phyloP scores from a whole-genome alignment of 2,329 filamentous ascomycete species.

The Apiospora malaysiana region DNA sequence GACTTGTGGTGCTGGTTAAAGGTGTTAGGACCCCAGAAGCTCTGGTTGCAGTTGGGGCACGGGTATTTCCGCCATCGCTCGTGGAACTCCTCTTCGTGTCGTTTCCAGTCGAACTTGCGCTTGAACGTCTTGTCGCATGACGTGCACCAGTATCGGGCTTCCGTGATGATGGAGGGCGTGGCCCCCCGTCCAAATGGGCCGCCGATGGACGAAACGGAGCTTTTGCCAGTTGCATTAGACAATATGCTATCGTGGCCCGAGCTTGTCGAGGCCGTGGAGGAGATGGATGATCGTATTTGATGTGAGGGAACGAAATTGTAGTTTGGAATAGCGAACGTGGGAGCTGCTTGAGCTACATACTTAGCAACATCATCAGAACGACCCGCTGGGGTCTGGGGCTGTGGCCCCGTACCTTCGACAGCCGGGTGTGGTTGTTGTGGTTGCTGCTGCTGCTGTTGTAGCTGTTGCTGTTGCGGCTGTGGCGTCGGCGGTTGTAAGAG shows the following conservation, averaged over 20 bases:
- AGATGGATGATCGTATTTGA: slow-evolving; percentile 38
- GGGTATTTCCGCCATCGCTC: slow-evolving; percentile 72
- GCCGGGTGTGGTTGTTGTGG: slow-evolving; percentile 30
- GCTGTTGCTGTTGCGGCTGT: slow-evolving; percentile 26
- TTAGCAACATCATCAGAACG: slow-evolving; percentile 21
- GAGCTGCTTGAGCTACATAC: slow-evolving; percentile 27
- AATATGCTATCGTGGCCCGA: slow-evolving; percentile 40
- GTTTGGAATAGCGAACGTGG: slow-evolving; percentile 32
- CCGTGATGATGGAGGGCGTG: slow-evolving; percentile 30
- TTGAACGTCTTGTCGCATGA: slow-evolving; percentile 68
- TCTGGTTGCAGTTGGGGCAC: slow-evolving; percentile 71
- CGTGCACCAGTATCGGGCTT: slow-evolving; percentile 46
- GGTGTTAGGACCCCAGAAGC: slow-evolving; percentile 71
- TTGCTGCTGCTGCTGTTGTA: slow-evolving; percentile 27
- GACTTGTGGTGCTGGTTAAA: slow-evolving; percentile 73
- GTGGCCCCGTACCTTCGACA: slow-evolving; percentile 25
- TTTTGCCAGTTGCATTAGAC: slow-evolving; percentile 37
- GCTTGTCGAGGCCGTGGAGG: slow-evolving; percentile 38
- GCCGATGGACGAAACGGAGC: slow-evolving; percentile 37
- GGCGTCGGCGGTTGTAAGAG: slow-evolving; percentile 19
- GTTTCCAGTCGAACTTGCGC: slow-evolving; percentile 73
- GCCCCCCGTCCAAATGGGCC: slow-evolving; percentile 21
- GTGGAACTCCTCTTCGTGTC: slow-evolving; percentile 73
- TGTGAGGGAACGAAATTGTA: slow-evolving; percentile 33
- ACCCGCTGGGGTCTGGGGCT: slow-evolving; percentile 5